A percentile compares a stretch with the other conserved stretches of the same genome.
Evolutionary conservation across 306 rosid genomes (phyloP).

Genomic region (Inga laurina): DNA sequence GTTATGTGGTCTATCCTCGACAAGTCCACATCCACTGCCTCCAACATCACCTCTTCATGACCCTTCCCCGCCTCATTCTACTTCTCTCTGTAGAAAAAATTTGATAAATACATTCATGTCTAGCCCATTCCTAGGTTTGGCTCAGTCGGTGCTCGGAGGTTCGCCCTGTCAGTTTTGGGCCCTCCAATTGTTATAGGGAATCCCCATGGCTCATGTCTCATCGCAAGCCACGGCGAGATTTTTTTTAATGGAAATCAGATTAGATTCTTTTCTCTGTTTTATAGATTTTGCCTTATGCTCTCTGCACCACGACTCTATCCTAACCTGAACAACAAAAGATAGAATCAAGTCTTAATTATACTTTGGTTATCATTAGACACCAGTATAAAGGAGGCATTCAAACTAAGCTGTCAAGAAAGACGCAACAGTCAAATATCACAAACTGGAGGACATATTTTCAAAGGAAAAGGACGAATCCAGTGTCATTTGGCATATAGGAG

Average conservation of each 20-base stretch:
- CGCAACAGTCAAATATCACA: background rate
- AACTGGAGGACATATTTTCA: background rate
- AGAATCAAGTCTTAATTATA: background rate
- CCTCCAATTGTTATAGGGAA: constrained; percentile 44
- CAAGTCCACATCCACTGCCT: constrained; percentile 74
- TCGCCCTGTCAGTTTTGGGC: constrained; percentile 27
- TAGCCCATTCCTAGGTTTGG: constrained; percentile 20
- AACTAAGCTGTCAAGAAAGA: background rate
- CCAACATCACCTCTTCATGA: constrained; percentile 61
- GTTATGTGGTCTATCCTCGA: constrained; percentile 98
- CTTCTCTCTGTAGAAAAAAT: constrained; percentile 37
- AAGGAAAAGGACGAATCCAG: background rate
- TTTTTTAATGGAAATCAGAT: constrained; percentile 30
- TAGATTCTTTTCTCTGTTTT: constrained; percentile 17
- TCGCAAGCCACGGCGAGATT: constrained; percentile 61
- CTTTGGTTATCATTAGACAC: background rate
- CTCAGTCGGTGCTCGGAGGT: constrained; percentile 37
- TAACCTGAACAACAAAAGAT: background rate
- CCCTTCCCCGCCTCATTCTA: constrained; percentile 19
- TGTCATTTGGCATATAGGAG: background rate
- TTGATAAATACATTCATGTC: background rate
- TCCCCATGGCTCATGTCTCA: constrained; percentile 60
- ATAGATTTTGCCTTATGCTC: background rate
- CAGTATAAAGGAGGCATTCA: background rate
- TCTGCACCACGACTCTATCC: background rate